Base-by-base conservation (phyloP, 2,329 filamentous ascomycete genomes). In the Aureobasidium sp. region DNA sequence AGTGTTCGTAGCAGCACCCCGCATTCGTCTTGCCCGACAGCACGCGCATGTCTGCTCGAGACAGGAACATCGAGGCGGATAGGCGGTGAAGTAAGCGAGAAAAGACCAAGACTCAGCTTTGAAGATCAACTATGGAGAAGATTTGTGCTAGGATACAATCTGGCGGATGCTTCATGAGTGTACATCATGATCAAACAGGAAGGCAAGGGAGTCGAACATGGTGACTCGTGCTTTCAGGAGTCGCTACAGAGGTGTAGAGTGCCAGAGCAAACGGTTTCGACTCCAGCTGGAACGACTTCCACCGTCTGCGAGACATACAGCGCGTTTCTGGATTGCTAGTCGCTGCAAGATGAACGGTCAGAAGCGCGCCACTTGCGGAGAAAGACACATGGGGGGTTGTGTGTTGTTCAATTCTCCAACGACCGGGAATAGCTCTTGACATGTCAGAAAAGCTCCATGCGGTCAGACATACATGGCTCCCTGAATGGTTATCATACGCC, bases 21-120 rank as follows among this genome's bases (percentile, higher is more conserved):
- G 42, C 55, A 58, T 17, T 60, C 45, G 25, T 60, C 57, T 11
- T 60, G 57, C 14, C 25, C 57, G 6, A 60, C 57, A 22, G 37
- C 34, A 42, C 57, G 45, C 20, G 34, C 57, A 22, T 60, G 57
- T 27, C 36, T 60, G 25, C 44, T 60, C 36, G 45, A 60, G 34
- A 51, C 45, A 39, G 36, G 20, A n/a, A 41, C 34, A 11, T 42
- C 25, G 34, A 60, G 34, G 34, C 44, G 44, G 45, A 39, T 27
- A 29, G 22, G 57, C 45, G 57, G 45, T 60, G 36, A 60, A 31
- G 42, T 36, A 42, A 60, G 25, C 22, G 29, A 49, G 25, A 36
- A 11, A 22, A 42, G 11, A 39, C 39, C 39, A 27, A 57, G 45
- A 17, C 17, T 51, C 14, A 39, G 37, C 20, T 12, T 27, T 14